A percentile compares a stretch with the other conserved stretches of the same genome.
These are phyloP conservation scores for Metschnikowia continentalis DNA, from an alignment of 805 yeast species.

Conservation along the genomic window DNA sequence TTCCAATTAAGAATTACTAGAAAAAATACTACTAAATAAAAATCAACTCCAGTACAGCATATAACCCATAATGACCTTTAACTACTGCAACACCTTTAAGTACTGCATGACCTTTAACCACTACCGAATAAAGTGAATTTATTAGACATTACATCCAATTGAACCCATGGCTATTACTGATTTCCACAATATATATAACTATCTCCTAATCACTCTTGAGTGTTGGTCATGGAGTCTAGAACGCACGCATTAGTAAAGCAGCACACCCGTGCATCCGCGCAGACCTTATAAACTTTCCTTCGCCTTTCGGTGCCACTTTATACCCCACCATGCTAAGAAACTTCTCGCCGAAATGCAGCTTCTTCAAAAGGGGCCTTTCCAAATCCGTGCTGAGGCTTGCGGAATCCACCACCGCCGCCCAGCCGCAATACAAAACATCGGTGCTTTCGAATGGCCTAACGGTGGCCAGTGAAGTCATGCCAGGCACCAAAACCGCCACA, in stretches of 20 bases:
- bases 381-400: not conserved
- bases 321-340: slow-evolving; percentile 7
- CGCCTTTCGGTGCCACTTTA: not conserved
- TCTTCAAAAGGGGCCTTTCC: not conserved
- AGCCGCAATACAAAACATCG: slow-evolving; percentile 49
- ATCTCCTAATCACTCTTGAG: not conserved
- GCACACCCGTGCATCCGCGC: slow-evolving; percentile 2
- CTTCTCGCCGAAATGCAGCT: not conserved
- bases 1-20: too few relatives aligned
- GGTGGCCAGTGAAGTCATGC: slow-evolving; percentile 85
- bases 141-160: too few relatives aligned
- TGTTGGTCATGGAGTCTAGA: not conserved
- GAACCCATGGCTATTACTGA: too few relatives aligned
- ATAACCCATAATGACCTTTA: too few relatives aligned
- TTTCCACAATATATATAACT: not conserved
- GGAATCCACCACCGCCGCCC: not conserved
- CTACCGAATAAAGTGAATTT: too few relatives aligned
- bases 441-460: slow-evolving; percentile 87
- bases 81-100: too few relatives aligned
- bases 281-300: not conserved
- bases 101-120: too few relatives aligned
- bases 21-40: too few relatives aligned
- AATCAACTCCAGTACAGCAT: too few relatives aligned
- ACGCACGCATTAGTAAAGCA: slow-evolving; percentile 1
- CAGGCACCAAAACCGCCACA: slow-evolving; percentile 89